Evolutionary conservation across 75 land plant species (phyloP), one percentile per base, ranked within the genome.

Genomic region (Selaginella tamariscina): DNA sequence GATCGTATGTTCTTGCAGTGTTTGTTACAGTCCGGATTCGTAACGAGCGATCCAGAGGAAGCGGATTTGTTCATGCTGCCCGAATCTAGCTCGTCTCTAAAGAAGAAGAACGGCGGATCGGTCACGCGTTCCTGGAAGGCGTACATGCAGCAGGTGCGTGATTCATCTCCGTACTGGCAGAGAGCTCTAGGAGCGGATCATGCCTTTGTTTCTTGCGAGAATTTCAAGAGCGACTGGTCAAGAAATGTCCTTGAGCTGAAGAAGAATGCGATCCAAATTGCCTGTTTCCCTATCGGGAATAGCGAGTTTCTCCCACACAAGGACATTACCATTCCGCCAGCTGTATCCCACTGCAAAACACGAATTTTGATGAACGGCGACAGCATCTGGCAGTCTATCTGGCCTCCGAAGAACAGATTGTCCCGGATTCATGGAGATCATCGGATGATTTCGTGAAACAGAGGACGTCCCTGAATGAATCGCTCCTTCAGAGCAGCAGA

Each of bases 101-200:
- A 15, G 49, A 39, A 39, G 49, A 39, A 39, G 49, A 39, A 15
- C 32, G 31, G 72, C 26, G 62, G 73, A 21, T 30, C 54, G 2
- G 56, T 71, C 32, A 72, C 49, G 54, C 70, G 49, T 2, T 69
- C 23, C 32, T 29, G 76, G 60, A 77, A 49, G 24, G 72, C 83
- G 15, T 56, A 73, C 30, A 39, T 88, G 11, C 56, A 74, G 26
- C 57, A 59, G 30, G 30, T 83, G 31, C 74, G 85, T 1, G 29
- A 49, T 0, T 64, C 70, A 0, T 71, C 32, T 32, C 85, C 88
- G 0, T 88, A 59, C 78, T 88, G 91, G 91, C 79, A 83, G 55
- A 74, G 79, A 18, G 75, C 89, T 21, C 86, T 88, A 24, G 91
- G 91, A 0, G 86, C 86, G 29, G 91, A 88, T 56, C 91, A 88